phyloP scores from a whole-genome alignment of 2,329 filamentous ascomycete species.

The Fusarium camptoceras region DNA sequence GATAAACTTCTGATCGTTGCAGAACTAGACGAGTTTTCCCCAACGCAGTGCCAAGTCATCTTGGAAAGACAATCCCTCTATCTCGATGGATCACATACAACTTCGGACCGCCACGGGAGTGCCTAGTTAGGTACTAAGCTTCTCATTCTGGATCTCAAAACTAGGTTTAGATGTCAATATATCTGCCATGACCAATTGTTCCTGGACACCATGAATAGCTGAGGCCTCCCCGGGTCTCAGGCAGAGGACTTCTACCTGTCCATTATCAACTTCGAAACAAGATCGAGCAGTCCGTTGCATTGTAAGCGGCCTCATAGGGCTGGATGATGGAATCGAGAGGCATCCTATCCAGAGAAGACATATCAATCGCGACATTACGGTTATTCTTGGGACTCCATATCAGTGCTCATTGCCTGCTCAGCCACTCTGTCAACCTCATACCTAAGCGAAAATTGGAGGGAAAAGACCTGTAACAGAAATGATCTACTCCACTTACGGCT shows the following conservation, averaged over 20 bases:
- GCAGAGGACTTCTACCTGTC: not conserved
- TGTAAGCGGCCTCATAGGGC: slow-evolving; percentile 20
- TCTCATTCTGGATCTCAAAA: not conserved
- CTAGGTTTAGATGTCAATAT: not conserved
- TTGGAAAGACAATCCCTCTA: not conserved
- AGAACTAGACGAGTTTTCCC: not conserved
- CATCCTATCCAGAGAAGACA: slow-evolving; percentile 15
- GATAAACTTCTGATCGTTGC: not conserved
- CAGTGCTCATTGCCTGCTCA: slow-evolving; percentile 6
- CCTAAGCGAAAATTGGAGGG: slow-evolving; percentile 20
- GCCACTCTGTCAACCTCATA: slow-evolving; percentile 14
- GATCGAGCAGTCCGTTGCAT: not conserved
- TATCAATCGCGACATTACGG: not conserved
- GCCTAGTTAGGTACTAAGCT: too few relatives aligned
- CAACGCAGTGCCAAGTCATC: not conserved
- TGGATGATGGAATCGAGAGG: slow-evolving; percentile 22
- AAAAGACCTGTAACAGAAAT: not conserved
- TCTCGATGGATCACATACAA: not conserved
- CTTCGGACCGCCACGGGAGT: not conserved
- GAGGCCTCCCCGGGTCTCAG: slow-evolving; percentile 11
- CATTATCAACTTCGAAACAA: not conserved
- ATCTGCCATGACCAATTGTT: not conserved
- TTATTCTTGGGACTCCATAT: not conserved
- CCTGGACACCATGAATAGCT: not conserved
- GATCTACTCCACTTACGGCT: slow-evolving; percentile 19